Percentiles rank a stretch among this genome's conserved stretches.
Conservation (phyloP, 2,329 filamentous ascomycete genomes). For the Aspergillus novoparasiticus region DNA sequence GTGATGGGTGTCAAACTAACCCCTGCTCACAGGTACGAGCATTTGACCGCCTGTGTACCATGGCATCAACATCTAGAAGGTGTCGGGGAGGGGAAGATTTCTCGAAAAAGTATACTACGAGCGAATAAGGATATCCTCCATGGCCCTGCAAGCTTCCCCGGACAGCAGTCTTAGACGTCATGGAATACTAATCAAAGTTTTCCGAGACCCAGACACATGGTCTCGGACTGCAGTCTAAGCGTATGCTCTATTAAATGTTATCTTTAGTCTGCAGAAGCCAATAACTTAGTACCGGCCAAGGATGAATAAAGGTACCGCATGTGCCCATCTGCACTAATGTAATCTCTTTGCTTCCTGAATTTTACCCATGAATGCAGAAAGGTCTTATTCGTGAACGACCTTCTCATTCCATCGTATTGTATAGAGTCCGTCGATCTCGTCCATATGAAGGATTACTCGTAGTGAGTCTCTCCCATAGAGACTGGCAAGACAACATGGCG, state of each 20-base stretch:
- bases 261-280: background rate
- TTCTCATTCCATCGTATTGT: background rate
- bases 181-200: background rate
- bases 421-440: background rate
- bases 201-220: background rate
- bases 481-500: conserved; percentile 16
- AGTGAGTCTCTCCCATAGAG: background rate
- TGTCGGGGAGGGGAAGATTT: background rate
- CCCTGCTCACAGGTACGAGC: background rate
- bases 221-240: background rate
- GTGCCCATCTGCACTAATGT: background rate
- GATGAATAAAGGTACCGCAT: background rate
- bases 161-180: background rate
- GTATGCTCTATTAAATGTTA: background rate
- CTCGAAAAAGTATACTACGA: background rate
- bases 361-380: background rate
- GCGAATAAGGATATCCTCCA: background rate
- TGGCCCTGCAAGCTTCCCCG: background rate
- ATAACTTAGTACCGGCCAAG: background rate
- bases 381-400: too few species aligned
- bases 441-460: background rate
- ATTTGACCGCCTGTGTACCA: background rate
- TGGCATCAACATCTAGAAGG: background rate
- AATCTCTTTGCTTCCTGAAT: background rate
- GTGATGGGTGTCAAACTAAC: too few species aligned